These are phyloP conservation scores for Teratosphaeria nubilosa DNA, from an alignment of 2,329 filamentous ascomycete genomes.

Conservation along the genomic window DNA sequence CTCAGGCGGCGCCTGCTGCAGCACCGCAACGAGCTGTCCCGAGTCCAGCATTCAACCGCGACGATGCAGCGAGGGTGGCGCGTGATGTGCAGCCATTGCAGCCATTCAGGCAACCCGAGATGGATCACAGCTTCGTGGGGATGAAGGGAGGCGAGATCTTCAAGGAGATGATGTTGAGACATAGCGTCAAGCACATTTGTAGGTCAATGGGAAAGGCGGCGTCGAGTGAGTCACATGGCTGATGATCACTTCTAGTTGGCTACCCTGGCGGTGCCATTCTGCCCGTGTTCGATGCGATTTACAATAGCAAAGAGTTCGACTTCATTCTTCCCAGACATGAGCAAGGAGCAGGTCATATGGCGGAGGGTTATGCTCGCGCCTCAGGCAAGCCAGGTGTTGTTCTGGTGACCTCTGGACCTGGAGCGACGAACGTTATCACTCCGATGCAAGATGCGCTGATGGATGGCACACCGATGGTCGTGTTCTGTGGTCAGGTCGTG, in stretches of 20 bases:
- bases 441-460: slow-evolving; percentile 94
- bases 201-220: slow-evolving; percentile 34
- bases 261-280: slow-evolving; percentile 95
- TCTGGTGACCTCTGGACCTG: slow-evolving; percentile 89
- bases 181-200: slow-evolving; percentile 90
- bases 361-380: slow-evolving; percentile 88
- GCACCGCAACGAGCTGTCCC: slow-evolving; percentile 30
- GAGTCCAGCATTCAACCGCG: slow-evolving; percentile 42
- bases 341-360: slow-evolving; percentile 98
- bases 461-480: slow-evolving; percentile 90
- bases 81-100: slow-evolving; percentile 36
- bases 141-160: slow-evolving; percentile 95
- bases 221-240: slow-evolving; percentile 4
- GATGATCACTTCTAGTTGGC: slow-evolving; percentile 30
- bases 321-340: slow-evolving; percentile 94
- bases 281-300: slow-evolving; percentile 96
- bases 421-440: slow-evolving; percentile 92
- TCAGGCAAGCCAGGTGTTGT: slow-evolving; percentile 92
- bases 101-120: slow-evolving; percentile 38
- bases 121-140: slow-evolving; percentile 66
- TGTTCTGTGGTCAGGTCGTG: slow-evolving; percentile 87
- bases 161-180: slow-evolving; percentile 97
- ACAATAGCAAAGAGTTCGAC: slow-evolving; percentile 93
- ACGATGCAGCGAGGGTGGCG: slow-evolving; percentile 26
- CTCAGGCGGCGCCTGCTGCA: slow-evolving; percentile 25